phyloP scores from a whole-genome alignment of 352 stramenopile species.

The Aphanomyces cochlioides region DNA sequence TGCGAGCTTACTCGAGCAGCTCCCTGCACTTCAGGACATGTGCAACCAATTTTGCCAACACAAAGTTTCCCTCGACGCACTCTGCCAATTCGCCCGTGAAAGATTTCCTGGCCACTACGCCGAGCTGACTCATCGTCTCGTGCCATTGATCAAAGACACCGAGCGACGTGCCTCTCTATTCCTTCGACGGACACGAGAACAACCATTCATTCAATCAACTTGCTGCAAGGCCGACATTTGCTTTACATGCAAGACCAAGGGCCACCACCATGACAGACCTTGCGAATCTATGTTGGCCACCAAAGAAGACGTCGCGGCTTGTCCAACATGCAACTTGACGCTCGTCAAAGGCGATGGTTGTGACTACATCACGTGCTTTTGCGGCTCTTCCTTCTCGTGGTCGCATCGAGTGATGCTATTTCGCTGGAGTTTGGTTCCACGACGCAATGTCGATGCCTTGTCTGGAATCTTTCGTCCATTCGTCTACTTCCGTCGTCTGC shows the following conservation, averaged over 20 bases:
- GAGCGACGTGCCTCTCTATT: too few species aligned
- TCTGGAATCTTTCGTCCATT: neutral
- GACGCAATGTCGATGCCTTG: neutral
- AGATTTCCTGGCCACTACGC: too few species aligned
- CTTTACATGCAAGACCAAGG: neutral
- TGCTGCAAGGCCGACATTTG: neutral
- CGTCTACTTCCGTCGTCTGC: neutral
- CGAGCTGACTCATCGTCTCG: too few species aligned
- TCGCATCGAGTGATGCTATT: neutral
- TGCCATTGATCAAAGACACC: too few species aligned
- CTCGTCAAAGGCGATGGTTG: constrained; percentile 23
- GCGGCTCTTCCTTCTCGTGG: constrained; percentile 1
- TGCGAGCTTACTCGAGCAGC: too few species aligned
- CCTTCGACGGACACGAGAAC: too few species aligned
- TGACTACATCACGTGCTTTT: constrained; percentile 13
- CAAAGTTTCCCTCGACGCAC: too few species aligned
- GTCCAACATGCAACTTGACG: neutral
- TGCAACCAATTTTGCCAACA: too few species aligned
- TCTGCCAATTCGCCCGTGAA: too few species aligned
- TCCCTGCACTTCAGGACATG: too few species aligned
- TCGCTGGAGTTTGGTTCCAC: neutral
- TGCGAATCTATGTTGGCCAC: neutral
- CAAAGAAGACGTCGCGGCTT: neutral
- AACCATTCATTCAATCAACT: neutral
- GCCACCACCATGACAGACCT: neutral